Percentiles rank a stretch among this genome's conserved stretches.
These are phyloP conservation scores for Lodderomyces margitis DNA, from an alignment of 1,139 yeast genomes.

Conservation along the genomic window DNA sequence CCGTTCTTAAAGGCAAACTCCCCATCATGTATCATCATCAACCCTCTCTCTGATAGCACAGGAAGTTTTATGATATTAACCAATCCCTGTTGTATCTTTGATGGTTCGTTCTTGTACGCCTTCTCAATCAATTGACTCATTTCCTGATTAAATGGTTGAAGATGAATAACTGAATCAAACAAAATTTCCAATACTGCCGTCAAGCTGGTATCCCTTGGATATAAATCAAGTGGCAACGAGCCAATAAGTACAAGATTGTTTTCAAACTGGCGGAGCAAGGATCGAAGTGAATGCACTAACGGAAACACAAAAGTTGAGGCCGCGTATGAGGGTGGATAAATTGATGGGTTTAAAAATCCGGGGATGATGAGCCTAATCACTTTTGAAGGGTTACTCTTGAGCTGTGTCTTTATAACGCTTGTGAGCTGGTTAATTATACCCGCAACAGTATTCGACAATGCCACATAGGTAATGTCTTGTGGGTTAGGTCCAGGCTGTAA, in stretches of 20 bases:
- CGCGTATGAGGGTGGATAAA: constrained; percentile 58
- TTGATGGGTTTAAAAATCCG: constrained; percentile 72
- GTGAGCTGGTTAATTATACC: constrained; percentile 41
- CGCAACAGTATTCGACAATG: constrained; percentile 26
- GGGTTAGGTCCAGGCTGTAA: constrained; percentile 65
- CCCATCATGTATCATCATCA: constrained; percentile 70
- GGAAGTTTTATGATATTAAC: constrained; percentile 76
- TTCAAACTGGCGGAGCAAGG: constrained; percentile 49
- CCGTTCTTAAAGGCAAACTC: constrained; percentile 90
- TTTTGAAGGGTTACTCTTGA: constrained; percentile 31
- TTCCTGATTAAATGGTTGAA: constrained; percentile 83
- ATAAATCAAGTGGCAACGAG: constrained; percentile 67
- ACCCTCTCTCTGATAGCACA: constrained; percentile 68
- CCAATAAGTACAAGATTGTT: constrained; percentile 46
- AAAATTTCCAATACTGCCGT: constrained; percentile 56
- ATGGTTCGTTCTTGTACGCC: constrained; percentile 67
- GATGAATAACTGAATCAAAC: constrained; percentile 67
- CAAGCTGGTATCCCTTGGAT: constrained; percentile 53
- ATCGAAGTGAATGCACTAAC: constrained; percentile 60
- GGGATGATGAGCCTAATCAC: constrained; percentile 74
- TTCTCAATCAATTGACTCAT: constrained; percentile 63
- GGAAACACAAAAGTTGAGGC: constrained; percentile 53
- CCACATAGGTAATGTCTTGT: constrained; percentile 57
- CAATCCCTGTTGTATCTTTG: constrained; percentile 83
- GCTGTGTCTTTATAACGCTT: constrained; percentile 35